These are phyloP conservation scores for Mycena sp. DNA, from an alignment of 1,284 basidiomycete genomes.

Conservation along the genomic window DNA sequence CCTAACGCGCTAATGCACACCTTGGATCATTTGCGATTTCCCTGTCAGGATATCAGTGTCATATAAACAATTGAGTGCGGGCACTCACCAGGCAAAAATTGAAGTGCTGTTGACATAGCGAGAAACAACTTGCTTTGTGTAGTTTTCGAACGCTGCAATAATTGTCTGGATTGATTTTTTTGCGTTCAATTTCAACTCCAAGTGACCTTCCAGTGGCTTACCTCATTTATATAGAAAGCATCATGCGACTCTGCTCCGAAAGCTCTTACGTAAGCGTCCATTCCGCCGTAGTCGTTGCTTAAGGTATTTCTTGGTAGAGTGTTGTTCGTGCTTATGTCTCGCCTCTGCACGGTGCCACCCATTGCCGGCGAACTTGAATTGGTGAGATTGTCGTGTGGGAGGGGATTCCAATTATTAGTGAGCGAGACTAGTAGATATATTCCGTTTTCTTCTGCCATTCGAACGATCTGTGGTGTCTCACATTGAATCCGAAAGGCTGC, in stretches of 20 bases:
- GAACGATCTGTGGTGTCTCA: conserved; percentile 14
- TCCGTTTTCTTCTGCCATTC: conserved; percentile 61
- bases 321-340: conserved; percentile 53
- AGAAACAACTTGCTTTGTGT: conserved; percentile 60
- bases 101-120: conserved; percentile 62
- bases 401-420: conserved; percentile 77
- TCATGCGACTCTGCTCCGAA: conserved; percentile 60
- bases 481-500: neutral
- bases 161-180: conserved; percentile 43
- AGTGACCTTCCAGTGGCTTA: neutral
- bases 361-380: conserved; percentile 27
- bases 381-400: conserved; percentile 42
- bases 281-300: conserved; percentile 72
- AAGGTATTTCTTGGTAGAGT: conserved; percentile 59
- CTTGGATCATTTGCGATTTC: conserved; percentile 74
- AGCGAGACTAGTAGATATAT: conserved; percentile 70
- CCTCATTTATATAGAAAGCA: conserved; percentile 62
- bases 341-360: conserved; percentile 31
- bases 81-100: conserved; percentile 61
- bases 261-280: conserved; percentile 70
- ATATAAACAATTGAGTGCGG: neutral
- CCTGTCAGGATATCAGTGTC: conserved; percentile 41
- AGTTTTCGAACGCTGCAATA: conserved; percentile 63
- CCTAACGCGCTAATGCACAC: conserved; percentile 38
- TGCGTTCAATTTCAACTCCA: neutral